Evolutionary conservation across 495 filamentous ascomycete genomes (phyloP).

Genomic region (Hypoxylon perforatum): DNA sequence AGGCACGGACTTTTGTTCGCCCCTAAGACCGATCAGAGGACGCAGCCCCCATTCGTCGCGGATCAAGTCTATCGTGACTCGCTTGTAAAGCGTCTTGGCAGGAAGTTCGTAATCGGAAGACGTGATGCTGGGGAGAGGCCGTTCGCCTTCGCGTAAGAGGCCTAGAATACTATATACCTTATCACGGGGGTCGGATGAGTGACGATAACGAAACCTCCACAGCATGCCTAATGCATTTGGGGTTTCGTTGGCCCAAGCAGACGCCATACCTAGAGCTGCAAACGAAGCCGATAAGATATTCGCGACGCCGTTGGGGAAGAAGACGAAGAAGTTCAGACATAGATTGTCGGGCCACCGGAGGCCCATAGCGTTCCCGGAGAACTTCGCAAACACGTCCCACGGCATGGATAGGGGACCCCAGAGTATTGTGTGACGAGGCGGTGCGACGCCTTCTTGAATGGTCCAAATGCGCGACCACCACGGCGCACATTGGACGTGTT

Average conservation of each 20-base stretch:
- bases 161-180: slow-evolving; percentile 45
- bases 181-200: slow-evolving; percentile 45
- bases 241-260: slow-evolving; percentile 5
- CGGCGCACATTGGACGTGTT: slow-evolving; percentile 6
- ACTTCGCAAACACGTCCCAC: slow-evolving; percentile 19
- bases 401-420: slow-evolving; percentile 32
- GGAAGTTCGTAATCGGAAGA: slow-evolving; percentile 28
- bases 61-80: slow-evolving; percentile 36
- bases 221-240: slow-evolving; percentile 24
- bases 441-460: slow-evolving; percentile 36
- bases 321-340: slow-evolving; percentile 1
- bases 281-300: slow-evolving; percentile 7
- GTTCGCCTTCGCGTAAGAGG: slow-evolving; percentile 13
- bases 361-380: slow-evolving; percentile 6
- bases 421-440: slow-evolving; percentile 8
- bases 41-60: slow-evolving; percentile 17
- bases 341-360: background rate
- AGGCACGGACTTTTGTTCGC: slow-evolving; percentile 23
- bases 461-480: slow-evolving; percentile 46
- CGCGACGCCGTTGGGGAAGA: background rate
- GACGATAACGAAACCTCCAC: slow-evolving; percentile 29
- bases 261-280: slow-evolving; percentile 3
- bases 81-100: slow-evolving; percentile 23
- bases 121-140: slow-evolving; percentile 22
- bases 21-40: slow-evolving; percentile 28